A percentile compares a stretch with the other conserved stretches of the same genome.
phyloP scores from a whole-genome alignment of 1,284 basidiomycete species.

The Ganoderma sp. region DNA sequence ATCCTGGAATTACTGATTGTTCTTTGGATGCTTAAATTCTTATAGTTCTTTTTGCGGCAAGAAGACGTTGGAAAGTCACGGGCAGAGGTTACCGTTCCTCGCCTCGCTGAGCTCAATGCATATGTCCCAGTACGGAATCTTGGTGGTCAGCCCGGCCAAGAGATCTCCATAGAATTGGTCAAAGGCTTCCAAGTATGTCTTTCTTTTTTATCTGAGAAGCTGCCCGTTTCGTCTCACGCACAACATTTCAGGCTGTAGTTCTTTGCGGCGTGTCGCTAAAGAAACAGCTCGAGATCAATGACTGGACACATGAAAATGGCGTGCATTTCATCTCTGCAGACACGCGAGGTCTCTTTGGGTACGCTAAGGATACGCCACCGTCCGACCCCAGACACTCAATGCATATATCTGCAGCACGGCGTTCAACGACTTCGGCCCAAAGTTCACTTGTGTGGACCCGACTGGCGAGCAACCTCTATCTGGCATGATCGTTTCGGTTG shows the following conservation, averaged over 20 bases:
- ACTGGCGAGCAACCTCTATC: slow-evolving; percentile 93
- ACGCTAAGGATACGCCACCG: slow-evolving; percentile 38
- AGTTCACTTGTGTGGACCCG: slow-evolving; percentile 94
- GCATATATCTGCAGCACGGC: slow-evolving; percentile 66
- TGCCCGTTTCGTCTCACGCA: not conserved
- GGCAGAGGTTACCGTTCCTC: slow-evolving; percentile 86
- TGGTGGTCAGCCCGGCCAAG: slow-evolving; percentile 70
- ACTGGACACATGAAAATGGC: slow-evolving; percentile 88
- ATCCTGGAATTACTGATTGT: slow-evolving; percentile 1
- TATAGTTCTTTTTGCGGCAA: slow-evolving; percentile 91
- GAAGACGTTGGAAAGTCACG: slow-evolving; percentile 89
- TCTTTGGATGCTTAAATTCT: slow-evolving; percentile 14
- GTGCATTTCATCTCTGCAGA: slow-evolving; percentile 94
- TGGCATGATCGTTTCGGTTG: slow-evolving; percentile 95
- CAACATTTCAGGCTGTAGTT: slow-evolving; percentile 77
- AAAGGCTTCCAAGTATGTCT: slow-evolving; percentile 83
- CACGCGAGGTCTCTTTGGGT: slow-evolving; percentile 96
- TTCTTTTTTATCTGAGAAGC: slow-evolving; percentile 8
- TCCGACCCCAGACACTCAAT: not conserved
- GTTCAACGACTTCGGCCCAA: slow-evolving; percentile 96
- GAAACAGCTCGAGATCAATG: slow-evolving; percentile 95
- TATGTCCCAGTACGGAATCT: slow-evolving; percentile 94
- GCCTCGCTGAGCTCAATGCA: slow-evolving; percentile 93
- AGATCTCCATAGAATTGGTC: slow-evolving; percentile 79
- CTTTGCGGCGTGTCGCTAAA: slow-evolving; percentile 79